Evolutionary conservation across 2,329 filamentous ascomycete species (phyloP), one percentile per base, ranked within the genome.

Genomic region (Lojkania enalia): DNA sequence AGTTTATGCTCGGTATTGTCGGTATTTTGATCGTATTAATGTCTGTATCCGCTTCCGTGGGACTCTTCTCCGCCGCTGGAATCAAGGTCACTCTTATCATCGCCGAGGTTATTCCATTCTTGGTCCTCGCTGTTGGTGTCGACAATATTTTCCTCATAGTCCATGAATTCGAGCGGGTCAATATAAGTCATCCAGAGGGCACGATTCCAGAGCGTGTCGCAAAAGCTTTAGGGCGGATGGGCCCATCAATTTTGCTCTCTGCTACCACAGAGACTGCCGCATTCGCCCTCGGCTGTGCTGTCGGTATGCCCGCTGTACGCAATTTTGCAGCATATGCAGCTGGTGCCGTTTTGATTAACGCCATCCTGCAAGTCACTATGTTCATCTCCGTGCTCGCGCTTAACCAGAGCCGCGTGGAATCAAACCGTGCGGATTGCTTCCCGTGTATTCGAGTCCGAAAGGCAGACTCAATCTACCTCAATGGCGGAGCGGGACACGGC

Each of bases 61-160:
- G 94, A 0, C 76, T 99, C 31, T 99, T 97, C 64, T 96, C 94
- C 1, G 94, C 90, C 66, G 81, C 84, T 27, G 91, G 91, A 1
- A 82, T 99, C 61, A 96, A 95, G 71, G 94, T 92, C 12, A 99
- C 94, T 0, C 77, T 99, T 55, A 99, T 99, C 62, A 99, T 99
- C 49, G 92, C 95, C 3, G 94, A 99, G 66, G 94, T 99, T 49
- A 99, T 99, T 54, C 94, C 94, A 0, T 99, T 99, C 71, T 85
- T 99, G 53, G 92, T 99, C 7, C 76, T 99, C 15, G 94, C 94
- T 11, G 91, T 99, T 20, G 94, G 94, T 35, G 95, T 99, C 2
- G 94, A 99, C 78, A 99, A 99, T 64, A 97, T 99, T 60, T 99
- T 99, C 74, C 76, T 99, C 44, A 96, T 99, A 47, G 94, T 99